These are phyloP conservation scores for Saccharomyces eubayanus DNA, from an alignment of 805 yeast genomes.

Conservation along the genomic window DNA sequence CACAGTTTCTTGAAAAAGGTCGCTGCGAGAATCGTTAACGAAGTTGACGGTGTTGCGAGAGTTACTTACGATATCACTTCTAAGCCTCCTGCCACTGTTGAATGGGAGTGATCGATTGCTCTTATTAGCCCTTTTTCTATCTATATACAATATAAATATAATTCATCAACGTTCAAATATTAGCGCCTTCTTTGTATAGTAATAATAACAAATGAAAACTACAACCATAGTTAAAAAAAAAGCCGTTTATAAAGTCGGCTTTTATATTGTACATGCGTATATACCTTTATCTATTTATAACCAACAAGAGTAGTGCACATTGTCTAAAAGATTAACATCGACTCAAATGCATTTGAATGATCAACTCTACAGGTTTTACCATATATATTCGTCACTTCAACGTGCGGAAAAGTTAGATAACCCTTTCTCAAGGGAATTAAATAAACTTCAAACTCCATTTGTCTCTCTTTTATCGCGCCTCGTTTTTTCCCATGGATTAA, in stretches of 20 bases:
- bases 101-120: conserved; percentile 70
- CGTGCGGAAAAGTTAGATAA: conserved; percentile 55
- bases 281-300: conserved; percentile 15
- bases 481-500: conserved; percentile 62
- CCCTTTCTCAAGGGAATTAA: conserved; percentile 76
- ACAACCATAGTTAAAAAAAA: neutral
- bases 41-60: conserved; percentile 97
- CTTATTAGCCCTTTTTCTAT: neutral
- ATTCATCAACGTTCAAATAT: neutral
- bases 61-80: conserved; percentile 98
- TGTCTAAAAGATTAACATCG: conserved; percentile 61
- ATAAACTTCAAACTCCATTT: conserved; percentile 32
- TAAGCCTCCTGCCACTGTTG: conserved; percentile 99
- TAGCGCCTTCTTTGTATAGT: neutral
- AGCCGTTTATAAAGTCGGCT: neutral
- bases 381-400: conserved; percentile 37
- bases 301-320: neutral
- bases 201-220: neutral
- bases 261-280: neutral
- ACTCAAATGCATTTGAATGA: conserved; percentile 58
- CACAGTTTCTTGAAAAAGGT: conserved; percentile 86
- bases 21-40: conserved; percentile 93
- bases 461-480: conserved; percentile 39
- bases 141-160: neutral
- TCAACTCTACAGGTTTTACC: conserved; percentile 49